A percentile compares a stretch with the other conserved stretches of the same genome.
These are phyloP conservation scores for Mortierella sp. DNA, from an alignment of 371 early-diverging fungal species.

Conservation along the genomic window DNA sequence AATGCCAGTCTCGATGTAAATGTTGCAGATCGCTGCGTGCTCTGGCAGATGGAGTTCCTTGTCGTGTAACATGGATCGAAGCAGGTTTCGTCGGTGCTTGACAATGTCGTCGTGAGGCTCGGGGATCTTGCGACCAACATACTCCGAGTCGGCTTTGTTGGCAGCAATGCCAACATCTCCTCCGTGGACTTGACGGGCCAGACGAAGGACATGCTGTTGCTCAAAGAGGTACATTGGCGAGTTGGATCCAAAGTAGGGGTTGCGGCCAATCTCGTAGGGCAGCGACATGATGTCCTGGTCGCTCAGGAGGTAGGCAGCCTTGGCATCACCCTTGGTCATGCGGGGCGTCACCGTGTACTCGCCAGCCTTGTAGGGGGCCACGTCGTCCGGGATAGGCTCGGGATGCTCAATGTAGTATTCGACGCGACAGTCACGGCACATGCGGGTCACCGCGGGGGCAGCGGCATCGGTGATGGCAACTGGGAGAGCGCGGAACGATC, in stretches of 20 bases:
- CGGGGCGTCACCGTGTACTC: slow-evolving; percentile 6
- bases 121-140: slow-evolving; percentile 5
- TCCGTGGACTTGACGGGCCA: slow-evolving; percentile 44
- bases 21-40: slow-evolving; percentile 6
- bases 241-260: slow-evolving; percentile 34
- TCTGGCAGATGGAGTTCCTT: background rate
- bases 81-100: slow-evolving; percentile 4
- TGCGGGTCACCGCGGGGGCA: background rate
- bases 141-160: background rate
- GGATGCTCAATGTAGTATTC: slow-evolving; percentile 11
- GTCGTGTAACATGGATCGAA: slow-evolving; percentile 9
- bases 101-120: background rate
- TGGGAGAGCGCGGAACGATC: slow-evolving; percentile 13
- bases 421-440: slow-evolving; percentile 17
- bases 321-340: slow-evolving; percentile 18
- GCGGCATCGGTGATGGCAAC: background rate
- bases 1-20: slow-evolving; percentile 12
- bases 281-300: slow-evolving; percentile 14
- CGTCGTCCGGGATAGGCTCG: background rate
- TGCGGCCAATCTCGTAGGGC: slow-evolving; percentile 21
- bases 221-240: slow-evolving; percentile 47
- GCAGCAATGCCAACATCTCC: slow-evolving; percentile 43
- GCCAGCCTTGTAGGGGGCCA: background rate
- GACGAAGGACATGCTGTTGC: slow-evolving; percentile 3
- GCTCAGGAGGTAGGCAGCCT: background rate